Base-by-base conservation (phyloP, 75 land plant genomes). In the Cunninghamia lanceolata region DNA sequence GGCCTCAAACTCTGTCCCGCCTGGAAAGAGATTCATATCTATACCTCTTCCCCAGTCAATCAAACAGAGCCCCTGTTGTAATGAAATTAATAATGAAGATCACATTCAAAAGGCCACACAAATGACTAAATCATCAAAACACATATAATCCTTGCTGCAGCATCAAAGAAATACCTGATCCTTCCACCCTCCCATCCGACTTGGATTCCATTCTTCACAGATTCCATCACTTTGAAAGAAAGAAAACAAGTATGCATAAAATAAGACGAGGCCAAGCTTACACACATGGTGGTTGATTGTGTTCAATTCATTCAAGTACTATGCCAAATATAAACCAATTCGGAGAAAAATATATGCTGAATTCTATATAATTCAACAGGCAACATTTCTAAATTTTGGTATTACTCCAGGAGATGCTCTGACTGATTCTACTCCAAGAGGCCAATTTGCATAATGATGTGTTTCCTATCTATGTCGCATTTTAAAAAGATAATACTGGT, bases 21-120 rank as follows among this genome's bases (percentile, higher is more conserved):
- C 85, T 75, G 97, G 94, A 89, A 98, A 95, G 32, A 97, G 95
- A 42, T 76, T 91, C 56, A 90, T 84, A 77, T 98, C 99, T 84
- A 98, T 98, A 50, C 96, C 95, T 83, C 98, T 96, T 73, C 99
- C 99, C 99, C 99, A 98, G 84, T 98, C 99, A 36, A 98, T 94
- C 79, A 98, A 92, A 77, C 96, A 98, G 35, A 98, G 92, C 15
- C 99, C 99, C 99, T 98, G 91, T 35, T 30, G 77, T 54, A 53
- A 59, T 73, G 17, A 85, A 35, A 70, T 45, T 35, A 45, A n/a
- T 79, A 36, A 38, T 13, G 0, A 25, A 86, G 10, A 86, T 35
- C 59, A 39, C 16, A 35, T 36, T 10, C n/a, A 81, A 30, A 63
- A n/a, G 5, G 36, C 74, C 30, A 83, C 6, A 39, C 50, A 83